Conservation (phyloP, 2,329 filamentous ascomycete genomes). For the Colletotrichum limetticola region DNA sequence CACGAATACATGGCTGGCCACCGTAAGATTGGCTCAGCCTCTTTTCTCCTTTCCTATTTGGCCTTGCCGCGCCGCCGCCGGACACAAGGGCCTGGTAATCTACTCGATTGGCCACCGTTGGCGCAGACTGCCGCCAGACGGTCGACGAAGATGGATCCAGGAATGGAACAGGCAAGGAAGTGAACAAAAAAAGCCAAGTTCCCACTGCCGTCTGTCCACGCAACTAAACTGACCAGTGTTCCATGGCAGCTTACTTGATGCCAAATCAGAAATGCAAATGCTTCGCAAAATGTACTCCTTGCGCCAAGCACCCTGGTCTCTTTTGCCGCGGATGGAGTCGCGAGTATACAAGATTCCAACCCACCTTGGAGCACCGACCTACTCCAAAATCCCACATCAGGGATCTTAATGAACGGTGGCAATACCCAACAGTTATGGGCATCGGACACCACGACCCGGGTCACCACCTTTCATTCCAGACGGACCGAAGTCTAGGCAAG, state of each 20-base stretch:
- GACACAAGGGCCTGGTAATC: constrained; percentile 8
- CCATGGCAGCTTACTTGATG: not conserved
- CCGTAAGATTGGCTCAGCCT: constrained; percentile 13
- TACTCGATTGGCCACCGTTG: constrained; percentile 30
- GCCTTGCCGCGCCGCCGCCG: constrained; percentile 23
- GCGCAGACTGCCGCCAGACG: constrained; percentile 23
- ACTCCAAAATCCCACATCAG: constrained; percentile 8
- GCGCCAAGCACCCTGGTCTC: constrained; percentile 15
- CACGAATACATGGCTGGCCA: not conserved
- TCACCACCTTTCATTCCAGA: not conserved
- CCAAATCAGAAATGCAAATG: constrained; percentile 23
- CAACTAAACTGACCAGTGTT: not conserved
- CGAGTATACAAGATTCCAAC: constrained; percentile 25
- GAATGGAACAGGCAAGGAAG: constrained; percentile 2
- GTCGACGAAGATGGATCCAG: not conserved
- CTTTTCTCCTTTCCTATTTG: not conserved
- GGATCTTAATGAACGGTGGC: not conserved
- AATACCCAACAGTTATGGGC: not conserved
- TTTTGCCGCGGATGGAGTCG: constrained; percentile 28
- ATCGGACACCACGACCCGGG: not conserved
- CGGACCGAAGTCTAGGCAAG: not conserved
- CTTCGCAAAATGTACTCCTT: constrained; percentile 8
- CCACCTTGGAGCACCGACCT: constrained; percentile 15
- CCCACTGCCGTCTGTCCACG: not conserved
- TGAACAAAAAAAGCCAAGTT: constrained; percentile 9